Percentiles rank a stretch among this genome's conserved stretches.
Evolutionary conservation across 176 grass and related monocot genomes (phyloP).

Genomic region (Pontederia crassipes): DNA sequence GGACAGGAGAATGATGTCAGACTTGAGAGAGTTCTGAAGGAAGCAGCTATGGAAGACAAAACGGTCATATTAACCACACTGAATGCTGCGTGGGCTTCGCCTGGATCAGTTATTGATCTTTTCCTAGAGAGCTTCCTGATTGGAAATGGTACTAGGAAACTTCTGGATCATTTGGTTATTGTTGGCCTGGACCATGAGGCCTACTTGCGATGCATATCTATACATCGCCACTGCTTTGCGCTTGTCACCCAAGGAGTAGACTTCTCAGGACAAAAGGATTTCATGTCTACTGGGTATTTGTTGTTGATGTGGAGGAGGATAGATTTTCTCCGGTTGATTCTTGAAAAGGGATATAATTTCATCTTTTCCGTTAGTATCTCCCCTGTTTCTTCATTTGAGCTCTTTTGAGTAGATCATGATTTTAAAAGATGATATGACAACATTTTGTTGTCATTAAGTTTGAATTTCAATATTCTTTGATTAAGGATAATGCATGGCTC

Average conservation of each 20-base stretch:
- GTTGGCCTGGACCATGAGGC: conserved; percentile 55
- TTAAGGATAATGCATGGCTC: too few species aligned
- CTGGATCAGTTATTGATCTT: conserved; percentile 51
- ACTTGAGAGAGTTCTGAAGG: conserved; percentile 49
- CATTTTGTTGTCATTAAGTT: too few species aligned
- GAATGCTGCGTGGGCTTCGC: conserved; percentile 48
- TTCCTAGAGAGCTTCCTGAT: conserved; percentile 71
- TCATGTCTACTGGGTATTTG: conserved; percentile 51
- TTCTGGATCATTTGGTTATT: conserved; percentile 49
- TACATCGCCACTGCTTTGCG: conserved; percentile 58
- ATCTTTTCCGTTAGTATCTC: conserved; percentile 43
- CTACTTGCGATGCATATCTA: conserved; percentile 26
- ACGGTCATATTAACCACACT: conserved; percentile 77
- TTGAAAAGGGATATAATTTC: conserved; percentile 70
- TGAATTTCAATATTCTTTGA: too few species aligned
- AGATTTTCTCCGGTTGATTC: conserved; percentile 41
- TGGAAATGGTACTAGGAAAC: conserved; percentile 42
- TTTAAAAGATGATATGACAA: too few species aligned
- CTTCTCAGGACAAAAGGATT: conserved; percentile 45
- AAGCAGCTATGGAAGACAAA: conserved; percentile 52
- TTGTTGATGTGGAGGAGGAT: conserved; percentile 79
- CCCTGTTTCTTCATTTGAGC: too few species aligned
- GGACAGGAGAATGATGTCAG: not conserved
- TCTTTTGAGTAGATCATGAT: too few species aligned
- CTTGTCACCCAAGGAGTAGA: conserved; percentile 29